Evolutionary conservation across 108 stramenopile genomes (phyloP).

Genomic region (Epithemia pelagica): DNA sequence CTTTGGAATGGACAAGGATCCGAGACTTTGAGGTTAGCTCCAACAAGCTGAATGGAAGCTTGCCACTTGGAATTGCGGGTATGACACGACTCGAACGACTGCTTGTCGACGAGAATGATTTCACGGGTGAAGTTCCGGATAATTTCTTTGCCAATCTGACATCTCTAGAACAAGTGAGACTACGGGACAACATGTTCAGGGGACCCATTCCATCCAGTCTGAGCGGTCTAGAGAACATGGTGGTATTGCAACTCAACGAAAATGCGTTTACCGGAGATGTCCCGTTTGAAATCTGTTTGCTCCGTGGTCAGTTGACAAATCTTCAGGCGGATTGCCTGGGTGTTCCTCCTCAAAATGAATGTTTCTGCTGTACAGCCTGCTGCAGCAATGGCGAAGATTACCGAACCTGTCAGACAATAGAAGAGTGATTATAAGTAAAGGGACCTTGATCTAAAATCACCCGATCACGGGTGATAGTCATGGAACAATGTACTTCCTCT

Average conservation of each 20-base stretch:
- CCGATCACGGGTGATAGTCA: too few species aligned
- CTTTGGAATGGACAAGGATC: not conserved
- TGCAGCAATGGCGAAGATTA: not conserved
- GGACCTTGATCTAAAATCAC: too few species aligned
- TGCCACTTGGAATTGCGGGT: not conserved
- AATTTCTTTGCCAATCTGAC: slow-evolving; percentile 15
- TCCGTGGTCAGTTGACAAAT: not conserved
- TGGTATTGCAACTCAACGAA: not conserved
- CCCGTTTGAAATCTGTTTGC: slow-evolving; percentile 9
- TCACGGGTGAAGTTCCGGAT: slow-evolving; percentile 31
- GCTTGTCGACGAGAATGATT: slow-evolving; percentile 32
- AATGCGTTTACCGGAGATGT: slow-evolving; percentile 29
- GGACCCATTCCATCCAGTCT: not conserved
- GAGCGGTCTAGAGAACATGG: not conserved
- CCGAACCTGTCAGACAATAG: not conserved
- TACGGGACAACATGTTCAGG: not conserved
- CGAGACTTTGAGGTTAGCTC: not conserved
- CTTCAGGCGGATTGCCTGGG: not conserved
- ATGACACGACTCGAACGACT: slow-evolving; percentile 15
- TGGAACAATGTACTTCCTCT: too few species aligned
- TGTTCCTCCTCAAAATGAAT: not conserved
- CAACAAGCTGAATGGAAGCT: not conserved
- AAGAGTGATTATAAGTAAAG: too few species aligned
- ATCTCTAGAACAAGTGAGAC: slow-evolving; percentile 23
- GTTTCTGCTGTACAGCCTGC: not conserved